Base-by-base conservation (phyloP, 768 basidiomycete genomes). In the Leccinum ochraceum region DNA sequence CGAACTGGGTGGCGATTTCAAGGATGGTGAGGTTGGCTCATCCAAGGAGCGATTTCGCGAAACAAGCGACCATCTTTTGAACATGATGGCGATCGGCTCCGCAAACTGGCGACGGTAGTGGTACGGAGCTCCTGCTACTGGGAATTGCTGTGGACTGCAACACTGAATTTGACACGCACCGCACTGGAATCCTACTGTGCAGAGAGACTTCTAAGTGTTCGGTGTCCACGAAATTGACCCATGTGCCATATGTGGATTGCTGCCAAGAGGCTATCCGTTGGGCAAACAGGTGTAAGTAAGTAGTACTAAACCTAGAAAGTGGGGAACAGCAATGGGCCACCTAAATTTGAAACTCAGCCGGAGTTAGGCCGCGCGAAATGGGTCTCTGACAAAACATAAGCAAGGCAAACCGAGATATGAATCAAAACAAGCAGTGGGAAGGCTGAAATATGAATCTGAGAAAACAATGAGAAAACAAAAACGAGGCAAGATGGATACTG, bases 1-100 rank as follows among this genome's bases (percentile, higher is more conserved):
- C 3, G 71, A 74, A 26, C 50, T 55, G 14, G 64, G 62, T 14
- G 68, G 51, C 1, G 66, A 62, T 14, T 54, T 57, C 30, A 60
- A 36, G 16, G 20, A 20, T 20, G 70, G 60, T 3, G 63, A 67
- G 7, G 56, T 20, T 37, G 60, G 62, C 6, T 58, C 44, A 20
- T 46, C 44, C 11, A 46, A 60, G 2, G 54, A 53, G 22, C 60
- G 52, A 13, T 66, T 42, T 36, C 61, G 63, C 2, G 32, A 13
- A 17, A 20, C 10, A 20, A 6, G 4, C 34, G 63, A 60, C 49
- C 54, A 9, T 50, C 53, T 61, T 42, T 57, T 59, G 50, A 72
- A 63, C 71, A 72, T 74, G 46, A 28, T 49, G 44, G 20, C 42
- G 42, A 10, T n/a, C 20, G 55, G n/a, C 9, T n/a, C 44, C 8